phyloP scores from a whole-genome alignment of 257 asterid genomes.

The Orobanche coerulescens region DNA sequence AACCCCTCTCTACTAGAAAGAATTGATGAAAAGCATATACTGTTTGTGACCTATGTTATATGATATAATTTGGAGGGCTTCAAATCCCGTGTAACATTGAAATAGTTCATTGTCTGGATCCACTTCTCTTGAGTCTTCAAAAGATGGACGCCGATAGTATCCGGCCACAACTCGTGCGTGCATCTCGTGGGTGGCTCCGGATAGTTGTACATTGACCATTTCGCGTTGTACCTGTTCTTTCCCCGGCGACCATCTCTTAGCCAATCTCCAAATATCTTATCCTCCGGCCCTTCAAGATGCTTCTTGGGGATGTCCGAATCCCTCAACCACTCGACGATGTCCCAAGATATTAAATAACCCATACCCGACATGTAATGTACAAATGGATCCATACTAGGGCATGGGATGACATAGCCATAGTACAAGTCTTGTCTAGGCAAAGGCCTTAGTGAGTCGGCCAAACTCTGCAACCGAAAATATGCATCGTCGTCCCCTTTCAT shows the following conservation, averaged over 20 bases:
- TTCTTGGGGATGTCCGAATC: constrained; percentile 59
- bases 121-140: constrained; percentile 83
- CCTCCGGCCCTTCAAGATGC: constrained; percentile 71
- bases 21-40: not conserved
- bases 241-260: constrained; percentile 62
- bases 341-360: constrained; percentile 93
- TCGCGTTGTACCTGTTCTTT: constrained; percentile 70
- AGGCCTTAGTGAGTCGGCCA: constrained; percentile 51
- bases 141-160: constrained; percentile 75
- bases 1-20: not conserved
- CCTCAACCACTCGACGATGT: constrained; percentile 73
- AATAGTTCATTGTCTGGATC: constrained; percentile 66
- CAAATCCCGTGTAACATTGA: constrained; percentile 61
- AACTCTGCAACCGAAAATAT: constrained; percentile 50
- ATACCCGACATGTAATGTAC: constrained; percentile 89
- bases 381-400: constrained; percentile 83
- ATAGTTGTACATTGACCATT: constrained; percentile 87
- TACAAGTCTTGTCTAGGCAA: constrained; percentile 65
- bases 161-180: constrained; percentile 85
- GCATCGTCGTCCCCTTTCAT: constrained; percentile 87
- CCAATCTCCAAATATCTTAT: constrained; percentile 74
- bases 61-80: constrained; percentile 76
- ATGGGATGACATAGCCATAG: constrained; percentile 83
- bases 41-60: constrained; percentile 27
- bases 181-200: constrained; percentile 77